phyloP scores from a whole-genome alignment of 768 basidiomycete genomes.

The Lentinula sp. region DNA sequence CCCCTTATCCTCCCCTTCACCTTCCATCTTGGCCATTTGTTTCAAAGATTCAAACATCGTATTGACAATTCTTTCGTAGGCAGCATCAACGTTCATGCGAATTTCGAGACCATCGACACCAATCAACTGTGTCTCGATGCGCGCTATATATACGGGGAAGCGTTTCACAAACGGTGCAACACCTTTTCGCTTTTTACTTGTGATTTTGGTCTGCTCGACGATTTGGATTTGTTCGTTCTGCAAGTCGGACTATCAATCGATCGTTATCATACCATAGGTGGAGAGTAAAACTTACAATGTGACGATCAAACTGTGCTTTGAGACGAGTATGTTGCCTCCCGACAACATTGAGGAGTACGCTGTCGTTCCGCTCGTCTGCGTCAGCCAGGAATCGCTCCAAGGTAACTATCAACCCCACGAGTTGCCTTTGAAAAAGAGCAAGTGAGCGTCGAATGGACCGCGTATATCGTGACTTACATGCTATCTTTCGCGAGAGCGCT shows the following conservation, averaged over 20 bases:
- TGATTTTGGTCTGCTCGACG: constrained; percentile 87
- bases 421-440: constrained; percentile 48
- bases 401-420: constrained; percentile 75
- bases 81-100: constrained; percentile 66
- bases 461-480: constrained; percentile 41
- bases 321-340: constrained; percentile 81
- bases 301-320: constrained; percentile 71
- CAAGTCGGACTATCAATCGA: background rate
- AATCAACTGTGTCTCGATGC: constrained; percentile 79
- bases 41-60: constrained; percentile 91
- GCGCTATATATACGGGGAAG: constrained; percentile 83
- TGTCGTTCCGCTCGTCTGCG: constrained; percentile 77
- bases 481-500: constrained; percentile 66
- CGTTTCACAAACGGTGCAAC: constrained; percentile 89
- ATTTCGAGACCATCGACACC: constrained; percentile 75
- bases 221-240: constrained; percentile 84
- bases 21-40: constrained; percentile 94
- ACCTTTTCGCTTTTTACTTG: constrained; percentile 88
- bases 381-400: constrained; percentile 75
- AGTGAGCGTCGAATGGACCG: background rate
- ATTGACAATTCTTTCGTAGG: constrained; percentile 85
- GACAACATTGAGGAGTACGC: constrained; percentile 67
- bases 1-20: constrained; percentile 92
- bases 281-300: constrained; percentile 43
- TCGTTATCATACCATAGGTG: background rate